Percentiles rank a stretch among this genome's conserved stretches.
phyloP scores from a whole-genome alignment of 306 rosid species.

The Abrus precatorius region DNA sequence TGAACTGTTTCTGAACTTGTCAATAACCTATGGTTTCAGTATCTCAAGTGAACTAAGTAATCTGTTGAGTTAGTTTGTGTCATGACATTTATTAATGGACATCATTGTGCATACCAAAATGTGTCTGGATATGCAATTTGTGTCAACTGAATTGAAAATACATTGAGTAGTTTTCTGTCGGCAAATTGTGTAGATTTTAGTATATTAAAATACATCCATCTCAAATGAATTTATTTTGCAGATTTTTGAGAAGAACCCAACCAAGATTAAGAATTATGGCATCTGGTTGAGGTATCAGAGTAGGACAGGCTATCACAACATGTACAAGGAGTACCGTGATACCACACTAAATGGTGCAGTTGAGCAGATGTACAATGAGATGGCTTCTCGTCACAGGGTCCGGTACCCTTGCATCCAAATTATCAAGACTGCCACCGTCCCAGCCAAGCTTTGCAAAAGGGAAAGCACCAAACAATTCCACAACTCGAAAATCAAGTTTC shows the following conservation, averaged over 20 bases:
- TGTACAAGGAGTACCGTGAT: slow-evolving; percentile 93
- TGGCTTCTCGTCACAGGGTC: slow-evolving; percentile 95
- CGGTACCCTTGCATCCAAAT: slow-evolving; percentile 89
- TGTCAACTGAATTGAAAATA: not conserved
- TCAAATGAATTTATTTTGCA: slow-evolving; percentile 11
- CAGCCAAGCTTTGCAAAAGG: slow-evolving; percentile 91
- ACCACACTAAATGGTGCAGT: slow-evolving; percentile 90
- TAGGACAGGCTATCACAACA: slow-evolving; percentile 92
- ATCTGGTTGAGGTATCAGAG: slow-evolving; percentile 93
- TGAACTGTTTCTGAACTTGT: not conserved
- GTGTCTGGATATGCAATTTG: not conserved
- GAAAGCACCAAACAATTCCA: slow-evolving; percentile 93
- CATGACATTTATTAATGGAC: not conserved
- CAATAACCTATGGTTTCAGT: not conserved
- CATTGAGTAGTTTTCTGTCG: not conserved
- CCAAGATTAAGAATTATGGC: slow-evolving; percentile 84
- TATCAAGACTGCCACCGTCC: slow-evolving; percentile 84
- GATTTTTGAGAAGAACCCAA: slow-evolving; percentile 94
- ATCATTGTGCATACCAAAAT: not conserved
- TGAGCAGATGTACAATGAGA: slow-evolving; percentile 81
- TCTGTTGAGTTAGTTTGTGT: not conserved
- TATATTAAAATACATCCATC: too few relatives aligned
- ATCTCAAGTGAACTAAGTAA: not conserved
- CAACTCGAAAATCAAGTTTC: slow-evolving; percentile 89
- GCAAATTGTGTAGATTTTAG: not conserved